Conservation (phyloP, 805 yeast species). For the Millerozyma acaciae region DNA sequence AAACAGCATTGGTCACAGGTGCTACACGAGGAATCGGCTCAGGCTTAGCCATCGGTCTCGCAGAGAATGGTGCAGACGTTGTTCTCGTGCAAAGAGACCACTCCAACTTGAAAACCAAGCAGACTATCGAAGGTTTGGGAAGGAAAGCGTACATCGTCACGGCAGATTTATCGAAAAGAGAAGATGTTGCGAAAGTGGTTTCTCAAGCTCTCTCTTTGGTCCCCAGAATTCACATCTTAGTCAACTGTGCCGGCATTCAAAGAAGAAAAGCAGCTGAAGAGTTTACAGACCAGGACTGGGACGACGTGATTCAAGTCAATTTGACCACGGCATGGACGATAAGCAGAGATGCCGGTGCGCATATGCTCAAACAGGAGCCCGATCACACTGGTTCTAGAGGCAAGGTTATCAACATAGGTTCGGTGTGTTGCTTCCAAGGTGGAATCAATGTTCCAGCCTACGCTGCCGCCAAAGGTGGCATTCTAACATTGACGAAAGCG, state of each 20-base stretch:
- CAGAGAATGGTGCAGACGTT: constrained; percentile 3
- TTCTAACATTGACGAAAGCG: constrained; percentile 29
- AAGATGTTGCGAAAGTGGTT: constrained; percentile 3
- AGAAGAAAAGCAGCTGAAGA: constrained; percentile 26
- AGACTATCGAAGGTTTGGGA: constrained; percentile 3
- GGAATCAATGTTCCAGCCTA: constrained; percentile 34
- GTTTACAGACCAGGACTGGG: constrained; percentile 33
- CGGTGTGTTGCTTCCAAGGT: constrained; percentile 36
- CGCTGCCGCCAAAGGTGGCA: constrained; percentile 39
- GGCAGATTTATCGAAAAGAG: constrained; percentile 4
- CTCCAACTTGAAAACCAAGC: constrained; percentile 3
- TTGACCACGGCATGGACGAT: constrained; percentile 32
- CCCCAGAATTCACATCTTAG: constrained; percentile 29
- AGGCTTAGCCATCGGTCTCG: constrained; percentile 3
- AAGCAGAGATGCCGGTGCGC: constrained; percentile 24
- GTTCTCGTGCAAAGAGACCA: constrained; percentile 5
- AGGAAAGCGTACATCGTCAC: constrained; percentile 4
- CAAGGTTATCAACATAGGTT: constrained; percentile 37
- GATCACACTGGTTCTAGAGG: constrained; percentile 19
- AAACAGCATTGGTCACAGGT: constrained; percentile 4
- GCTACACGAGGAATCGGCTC: constrained; percentile 5
- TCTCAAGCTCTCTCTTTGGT: constrained; percentile 3
- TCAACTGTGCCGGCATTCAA: constrained; percentile 41
- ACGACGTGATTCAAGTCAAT: constrained; percentile 37
- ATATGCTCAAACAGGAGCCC: constrained; percentile 22